phyloP scores from a whole-genome alignment of 2,329 filamentous ascomycete species.

The Thelonectria discophora region DNA sequence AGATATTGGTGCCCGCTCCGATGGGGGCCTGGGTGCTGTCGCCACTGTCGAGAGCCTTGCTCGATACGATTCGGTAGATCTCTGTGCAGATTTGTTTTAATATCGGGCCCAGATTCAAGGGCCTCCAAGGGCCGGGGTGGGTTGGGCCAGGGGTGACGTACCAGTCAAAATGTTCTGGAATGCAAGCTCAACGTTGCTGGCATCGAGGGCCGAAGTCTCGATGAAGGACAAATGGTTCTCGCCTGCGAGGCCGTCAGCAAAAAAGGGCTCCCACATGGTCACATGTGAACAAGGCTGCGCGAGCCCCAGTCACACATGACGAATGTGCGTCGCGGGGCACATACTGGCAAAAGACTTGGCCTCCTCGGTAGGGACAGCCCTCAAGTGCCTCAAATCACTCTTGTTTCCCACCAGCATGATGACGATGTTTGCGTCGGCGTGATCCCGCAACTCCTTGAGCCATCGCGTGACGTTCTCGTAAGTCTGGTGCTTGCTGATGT shows the following conservation, averaged over 20 bases:
- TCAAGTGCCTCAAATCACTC: conserved; percentile 98
- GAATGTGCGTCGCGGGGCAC: conserved; percentile 40
- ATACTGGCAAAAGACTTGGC: conserved; percentile 97
- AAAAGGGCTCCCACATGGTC: not conserved
- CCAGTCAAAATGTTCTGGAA: conserved; percentile 99
- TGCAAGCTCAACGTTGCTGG: conserved; percentile 98
- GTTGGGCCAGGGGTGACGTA: conserved; percentile 55
- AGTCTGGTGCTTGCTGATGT: conserved; percentile 99
- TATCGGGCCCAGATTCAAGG: conserved; percentile 12
- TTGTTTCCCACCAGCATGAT: conserved; percentile 99
- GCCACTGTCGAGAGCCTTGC: conserved; percentile 93
- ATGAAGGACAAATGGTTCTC: conserved; percentile 99
- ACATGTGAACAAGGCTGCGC: conserved; percentile 6
- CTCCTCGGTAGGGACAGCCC: conserved; percentile 96
- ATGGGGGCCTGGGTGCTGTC: conserved; percentile 83
- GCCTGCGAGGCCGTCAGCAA: conserved; percentile 61
- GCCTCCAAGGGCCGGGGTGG: not conserved
- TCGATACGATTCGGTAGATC: conserved; percentile 99
- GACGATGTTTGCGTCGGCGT: conserved; percentile 98
- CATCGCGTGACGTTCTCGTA: conserved; percentile 99
- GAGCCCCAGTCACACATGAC: conserved; percentile 22
- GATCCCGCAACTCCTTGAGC: conserved; percentile 97
- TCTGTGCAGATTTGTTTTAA: conserved; percentile 62
- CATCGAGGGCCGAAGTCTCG: conserved; percentile 97
- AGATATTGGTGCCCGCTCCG: conserved; percentile 81